Evolutionary conservation across 2,329 filamentous ascomycete genomes (phyloP).

Genomic region (Fusarium sp.): DNA sequence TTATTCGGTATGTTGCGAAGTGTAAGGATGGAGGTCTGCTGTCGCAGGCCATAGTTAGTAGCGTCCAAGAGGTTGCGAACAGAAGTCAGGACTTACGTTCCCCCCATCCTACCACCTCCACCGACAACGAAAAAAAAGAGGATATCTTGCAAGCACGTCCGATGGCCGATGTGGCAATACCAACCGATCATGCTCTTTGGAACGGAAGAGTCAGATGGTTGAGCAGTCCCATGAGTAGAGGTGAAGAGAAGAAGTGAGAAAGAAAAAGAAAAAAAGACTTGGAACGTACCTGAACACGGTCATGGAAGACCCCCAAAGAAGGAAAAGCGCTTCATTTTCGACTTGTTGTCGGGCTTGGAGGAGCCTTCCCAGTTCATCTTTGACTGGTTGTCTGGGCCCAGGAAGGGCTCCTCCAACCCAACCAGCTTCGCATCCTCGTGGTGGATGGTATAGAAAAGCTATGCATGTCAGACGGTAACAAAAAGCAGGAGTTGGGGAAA

Average conservation of each 20-base stretch:
- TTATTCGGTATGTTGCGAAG: too few relatives aligned
- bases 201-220: neutral
- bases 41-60: too few relatives aligned
- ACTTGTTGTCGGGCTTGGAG: slow-evolving; percentile 87
- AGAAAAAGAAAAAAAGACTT: neutral
- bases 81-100: neutral
- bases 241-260: neutral
- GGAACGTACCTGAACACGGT: neutral
- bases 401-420: slow-evolving; percentile 83
- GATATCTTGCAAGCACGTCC: slow-evolving; percentile 9
- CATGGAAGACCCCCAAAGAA: neutral
- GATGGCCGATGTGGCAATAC: neutral
- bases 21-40: too few relatives aligned
- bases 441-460: slow-evolving; percentile 70
- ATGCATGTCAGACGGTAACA: slow-evolving; percentile 5
- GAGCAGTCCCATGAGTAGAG: neutral
- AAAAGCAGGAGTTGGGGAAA: neutral
- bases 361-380: slow-evolving; percentile 87
- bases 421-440: slow-evolving; percentile 66
- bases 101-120: too few relatives aligned
- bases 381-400: slow-evolving; percentile 84
- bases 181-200: neutral
- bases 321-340: slow-evolving; percentile 48
- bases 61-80: too few relatives aligned
- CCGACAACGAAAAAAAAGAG: too few relatives aligned